A percentile compares a stretch with the other conserved stretches of the same genome.
phyloP scores from a whole-genome alignment of 1,139 yeast genomes.

The Blastobotrys raffinosifermentans region DNA sequence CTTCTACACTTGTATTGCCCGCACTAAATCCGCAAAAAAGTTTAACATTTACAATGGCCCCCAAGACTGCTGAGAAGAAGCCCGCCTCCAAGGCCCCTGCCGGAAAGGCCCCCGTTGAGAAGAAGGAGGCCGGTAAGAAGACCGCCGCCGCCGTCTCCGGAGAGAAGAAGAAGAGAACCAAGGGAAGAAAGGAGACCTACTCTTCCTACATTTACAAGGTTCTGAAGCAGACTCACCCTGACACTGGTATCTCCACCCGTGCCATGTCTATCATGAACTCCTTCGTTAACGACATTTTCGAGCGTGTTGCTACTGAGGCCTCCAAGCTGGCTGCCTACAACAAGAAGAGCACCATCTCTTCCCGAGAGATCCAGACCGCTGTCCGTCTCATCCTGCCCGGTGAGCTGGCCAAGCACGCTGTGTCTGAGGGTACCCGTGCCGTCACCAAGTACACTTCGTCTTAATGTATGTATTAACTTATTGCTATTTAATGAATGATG shows the following conservation, averaged over 20 bases:
- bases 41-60: constrained; percentile 62
- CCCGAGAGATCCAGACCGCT: constrained; percentile 99
- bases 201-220: constrained; percentile 98
- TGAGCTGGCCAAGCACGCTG: constrained; percentile 99
- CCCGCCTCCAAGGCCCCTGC: constrained; percentile 63
- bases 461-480: constrained; percentile 9
- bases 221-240: constrained; percentile 98
- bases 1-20: constrained; percentile 16
- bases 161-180: constrained; percentile 88
- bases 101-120: constrained; percentile 91
- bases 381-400: constrained; percentile 99
- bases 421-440: constrained; percentile 99
- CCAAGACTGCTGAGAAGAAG: constrained; percentile 84
- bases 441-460: constrained; percentile 95
- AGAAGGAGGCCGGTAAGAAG: constrained; percentile 95
- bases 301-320: constrained; percentile 82
- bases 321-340: constrained; percentile 99
- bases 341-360: constrained; percentile 98
- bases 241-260: constrained; percentile 98
- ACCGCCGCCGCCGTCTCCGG: constrained; percentile 67
- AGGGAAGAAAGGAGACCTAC: constrained; percentile 98
- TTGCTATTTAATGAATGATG: too few relatives aligned
- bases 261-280: constrained; percentile 99
- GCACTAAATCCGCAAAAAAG: constrained; percentile 29
- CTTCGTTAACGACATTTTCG: constrained; percentile 75